phyloP scores from a whole-genome alignment of 2,329 filamentous ascomycete genomes.

The Trichophyton equinum region DNA sequence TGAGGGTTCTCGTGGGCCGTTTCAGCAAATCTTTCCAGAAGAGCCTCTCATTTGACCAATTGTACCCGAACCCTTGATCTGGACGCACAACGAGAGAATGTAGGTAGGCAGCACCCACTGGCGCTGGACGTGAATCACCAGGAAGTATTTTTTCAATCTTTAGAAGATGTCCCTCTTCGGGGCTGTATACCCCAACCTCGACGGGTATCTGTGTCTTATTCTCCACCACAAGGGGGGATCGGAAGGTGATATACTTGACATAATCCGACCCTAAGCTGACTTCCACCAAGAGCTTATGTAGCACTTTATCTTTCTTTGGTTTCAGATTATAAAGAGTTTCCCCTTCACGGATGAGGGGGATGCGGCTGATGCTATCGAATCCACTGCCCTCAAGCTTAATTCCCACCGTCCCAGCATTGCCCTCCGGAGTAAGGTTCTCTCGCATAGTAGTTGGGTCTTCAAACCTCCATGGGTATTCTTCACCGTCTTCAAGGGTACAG shows the following conservation, averaged over 20 bases:
- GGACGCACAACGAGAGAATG: conserved; percentile 80
- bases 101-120: conserved; percentile 81
- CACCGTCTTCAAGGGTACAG: conserved; percentile 69
- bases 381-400: conserved; percentile 83
- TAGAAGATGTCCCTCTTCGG: conserved; percentile 72
- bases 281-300: conserved; percentile 85
- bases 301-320: conserved; percentile 70
- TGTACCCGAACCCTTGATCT: conserved; percentile 91
- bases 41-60: conserved; percentile 79
- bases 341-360: conserved; percentile 86
- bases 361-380: conserved; percentile 79
- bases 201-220: conserved; percentile 96
- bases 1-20: conserved; percentile 70
- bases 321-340: conserved; percentile 81
- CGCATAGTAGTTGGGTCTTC: conserved; percentile 95
- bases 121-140: conserved; percentile 76
- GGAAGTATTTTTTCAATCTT: conserved; percentile 98
- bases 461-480: conserved; percentile 90
- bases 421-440: conserved; percentile 79
- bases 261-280: conserved; percentile 86
- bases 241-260: conserved; percentile 93
- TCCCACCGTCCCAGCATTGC: conserved; percentile 63
- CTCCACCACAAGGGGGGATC: conserved; percentile 81
- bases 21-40: conserved; percentile 90
- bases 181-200: conserved; percentile 82